Conservation (phyloP, 306 rosid species). For the Sicyos edulis region DNA sequence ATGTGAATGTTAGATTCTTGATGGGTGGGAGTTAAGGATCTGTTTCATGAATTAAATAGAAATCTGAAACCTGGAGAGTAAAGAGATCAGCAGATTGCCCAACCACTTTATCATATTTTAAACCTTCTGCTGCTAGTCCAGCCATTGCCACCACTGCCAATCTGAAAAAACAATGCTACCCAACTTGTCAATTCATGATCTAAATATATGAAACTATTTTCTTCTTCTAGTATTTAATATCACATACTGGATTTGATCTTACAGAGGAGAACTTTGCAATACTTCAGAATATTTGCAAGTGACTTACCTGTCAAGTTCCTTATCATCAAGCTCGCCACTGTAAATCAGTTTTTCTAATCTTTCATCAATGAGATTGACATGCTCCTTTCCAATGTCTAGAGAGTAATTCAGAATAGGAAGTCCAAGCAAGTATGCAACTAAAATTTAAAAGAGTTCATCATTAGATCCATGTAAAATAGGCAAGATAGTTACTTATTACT, state of each 20-base stretch:
- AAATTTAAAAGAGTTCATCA: background rate
- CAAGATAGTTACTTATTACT: background rate
- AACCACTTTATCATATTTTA: constrained; percentile 78
- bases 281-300: background rate
- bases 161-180: constrained; percentile 31
- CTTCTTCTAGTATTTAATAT: background rate
- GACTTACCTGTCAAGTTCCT: constrained; percentile 67
- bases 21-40: background rate
- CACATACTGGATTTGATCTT: background rate
- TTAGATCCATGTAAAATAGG: background rate
- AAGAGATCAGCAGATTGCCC: constrained; percentile 82
- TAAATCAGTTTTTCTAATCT: constrained; percentile 77
- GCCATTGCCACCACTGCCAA: constrained; percentile 93
- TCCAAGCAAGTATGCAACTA: constrained; percentile 81
- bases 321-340: constrained; percentile 82
- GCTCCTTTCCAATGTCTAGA: constrained; percentile 87
- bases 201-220: background rate
- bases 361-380: constrained; percentile 85
- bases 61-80: constrained; percentile 47
- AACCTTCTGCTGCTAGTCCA: constrained; percentile 86
- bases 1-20: background rate
- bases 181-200: background rate
- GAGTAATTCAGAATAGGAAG: constrained; percentile 79
- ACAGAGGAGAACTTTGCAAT: background rate
- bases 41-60: background rate